Evolutionary conservation across 2,329 filamentous ascomycete genomes (phyloP).

Genomic region (Aspergillus sp.): DNA sequence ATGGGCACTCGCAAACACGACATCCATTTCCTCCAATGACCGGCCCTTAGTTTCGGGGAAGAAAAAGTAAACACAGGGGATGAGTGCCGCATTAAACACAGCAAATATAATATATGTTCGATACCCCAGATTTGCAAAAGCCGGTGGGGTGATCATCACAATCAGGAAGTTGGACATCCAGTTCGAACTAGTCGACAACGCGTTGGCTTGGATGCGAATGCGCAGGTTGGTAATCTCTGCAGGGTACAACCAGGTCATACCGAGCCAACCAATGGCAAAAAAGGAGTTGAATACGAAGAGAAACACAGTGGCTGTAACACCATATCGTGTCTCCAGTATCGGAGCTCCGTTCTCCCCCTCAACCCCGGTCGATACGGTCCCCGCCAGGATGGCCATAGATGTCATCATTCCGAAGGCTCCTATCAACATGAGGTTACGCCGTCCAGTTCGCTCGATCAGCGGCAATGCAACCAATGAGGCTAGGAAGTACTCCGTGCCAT

Average conservation of each 20-base stretch:
- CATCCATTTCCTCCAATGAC: constrained; percentile 65
- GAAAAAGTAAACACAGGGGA: constrained; percentile 58
- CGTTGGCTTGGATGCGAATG: constrained; percentile 61
- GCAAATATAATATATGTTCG: constrained; percentile 56
- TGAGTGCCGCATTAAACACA: constrained; percentile 53
- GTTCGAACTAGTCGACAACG: constrained; percentile 59
- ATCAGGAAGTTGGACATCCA: constrained; percentile 64
- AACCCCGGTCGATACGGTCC: constrained; percentile 1
- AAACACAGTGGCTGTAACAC: constrained; percentile 17
- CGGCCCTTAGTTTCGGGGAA: constrained; percentile 59
- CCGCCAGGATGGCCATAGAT: constrained; percentile 2
- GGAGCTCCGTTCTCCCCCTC: constrained; percentile 2
- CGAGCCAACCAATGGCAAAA: constrained; percentile 62
- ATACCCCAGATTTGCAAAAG: constrained; percentile 54
- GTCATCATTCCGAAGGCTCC: constrained; percentile 16
- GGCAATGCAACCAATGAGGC: constrained; percentile 19
- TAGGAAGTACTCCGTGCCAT: constrained; percentile 24
- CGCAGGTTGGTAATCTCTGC: constrained; percentile 52
- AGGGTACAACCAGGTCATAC: constrained; percentile 54
- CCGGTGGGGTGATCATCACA: constrained; percentile 63
- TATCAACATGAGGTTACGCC: constrained; percentile 31
- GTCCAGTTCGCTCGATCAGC: constrained; percentile 35
- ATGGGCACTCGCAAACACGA: constrained; percentile 6
- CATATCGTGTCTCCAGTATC: background rate
- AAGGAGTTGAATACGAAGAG: constrained; percentile 66